A percentile compares a stretch with the other conserved stretches of the same genome.
These are phyloP conservation scores for Starmerella tilneyi DNA, from an alignment of 805 yeast genomes.

Conservation along the genomic window DNA sequence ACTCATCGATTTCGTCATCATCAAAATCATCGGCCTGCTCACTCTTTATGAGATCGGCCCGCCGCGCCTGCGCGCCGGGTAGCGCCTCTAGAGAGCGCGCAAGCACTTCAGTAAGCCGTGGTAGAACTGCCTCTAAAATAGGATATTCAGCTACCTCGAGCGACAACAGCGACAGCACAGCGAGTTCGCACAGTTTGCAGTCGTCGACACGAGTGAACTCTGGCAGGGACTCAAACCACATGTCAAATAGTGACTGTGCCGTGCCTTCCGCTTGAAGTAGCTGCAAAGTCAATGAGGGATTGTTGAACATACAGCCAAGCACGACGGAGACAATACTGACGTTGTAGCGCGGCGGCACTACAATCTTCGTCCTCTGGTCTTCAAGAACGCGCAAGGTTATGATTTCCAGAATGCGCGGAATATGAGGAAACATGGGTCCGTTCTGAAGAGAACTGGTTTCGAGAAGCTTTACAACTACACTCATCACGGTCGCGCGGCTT, in stretches of 20 bases:
- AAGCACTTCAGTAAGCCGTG: slow-evolving; percentile 44
- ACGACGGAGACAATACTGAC: slow-evolving; percentile 51
- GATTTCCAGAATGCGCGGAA: slow-evolving; percentile 15
- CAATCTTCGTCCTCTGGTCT: slow-evolving; percentile 7
- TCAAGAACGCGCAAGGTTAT: slow-evolving; percentile 14
- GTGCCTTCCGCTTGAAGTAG: slow-evolving; percentile 39
- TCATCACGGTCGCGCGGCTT: slow-evolving; percentile 48
- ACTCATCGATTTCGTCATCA: slow-evolving; percentile 28
- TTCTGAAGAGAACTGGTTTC: slow-evolving; percentile 31
- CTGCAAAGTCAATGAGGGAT: slow-evolving; percentile 44
- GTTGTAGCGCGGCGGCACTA: slow-evolving; percentile 34
- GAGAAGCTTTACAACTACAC: slow-evolving; percentile 53
- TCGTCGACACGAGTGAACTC: slow-evolving; percentile 64
- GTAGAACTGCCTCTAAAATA: slow-evolving; percentile 26
- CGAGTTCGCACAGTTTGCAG: slow-evolving; percentile 62
- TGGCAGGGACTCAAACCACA: slow-evolving; percentile 55
- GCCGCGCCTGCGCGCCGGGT: slow-evolving; percentile 59
- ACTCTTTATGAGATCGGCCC: slow-evolving; percentile 54
- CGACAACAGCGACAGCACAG: slow-evolving; percentile 45
- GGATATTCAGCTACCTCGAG: slow-evolving; percentile 31
- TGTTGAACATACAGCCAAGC: slow-evolving; percentile 52
- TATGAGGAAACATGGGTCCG: slow-evolving; percentile 16
- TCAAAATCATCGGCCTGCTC: slow-evolving; percentile 35
- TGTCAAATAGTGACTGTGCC: slow-evolving; percentile 44
- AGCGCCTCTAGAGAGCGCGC: slow-evolving; percentile 45